A percentile compares a stretch with the other conserved stretches of the same genome.
These are phyloP conservation scores for Beauveria sp. DNA, from an alignment of 2,329 filamentous ascomycete species.

Conservation along the genomic window DNA sequence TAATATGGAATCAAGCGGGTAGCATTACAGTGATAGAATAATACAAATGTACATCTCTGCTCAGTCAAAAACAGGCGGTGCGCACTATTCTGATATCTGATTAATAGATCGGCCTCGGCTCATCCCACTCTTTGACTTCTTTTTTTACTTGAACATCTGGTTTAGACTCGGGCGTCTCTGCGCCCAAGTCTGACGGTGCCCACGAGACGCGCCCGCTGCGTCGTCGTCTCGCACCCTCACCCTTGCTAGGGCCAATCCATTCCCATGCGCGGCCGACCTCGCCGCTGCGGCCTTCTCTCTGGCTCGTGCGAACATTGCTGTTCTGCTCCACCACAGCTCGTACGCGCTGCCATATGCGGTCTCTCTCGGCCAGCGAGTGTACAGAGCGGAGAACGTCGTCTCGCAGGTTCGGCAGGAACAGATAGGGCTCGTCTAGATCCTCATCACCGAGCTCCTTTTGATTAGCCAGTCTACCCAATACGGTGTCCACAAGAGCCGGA, in stretches of 20 bases:
- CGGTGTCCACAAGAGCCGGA: constrained; percentile 77
- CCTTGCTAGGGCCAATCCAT: constrained; percentile 55
- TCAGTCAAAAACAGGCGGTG: neutral
- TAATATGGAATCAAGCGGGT: neutral
- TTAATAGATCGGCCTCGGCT: constrained; percentile 34
- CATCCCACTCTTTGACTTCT: constrained; percentile 33
- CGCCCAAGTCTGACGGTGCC: constrained; percentile 29
- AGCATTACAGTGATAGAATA: constrained; percentile 2
- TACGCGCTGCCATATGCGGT: constrained; percentile 79
- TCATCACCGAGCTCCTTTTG: constrained; percentile 76
- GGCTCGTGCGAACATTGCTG: constrained; percentile 72
- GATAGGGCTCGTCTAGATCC: constrained; percentile 63
- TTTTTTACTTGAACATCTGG: constrained; percentile 24
- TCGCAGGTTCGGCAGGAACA: constrained; percentile 80
- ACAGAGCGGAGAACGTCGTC: constrained; percentile 84
- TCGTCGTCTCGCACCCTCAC: constrained; percentile 36
- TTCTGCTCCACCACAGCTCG: constrained; percentile 84
- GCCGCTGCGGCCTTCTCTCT: constrained; percentile 60
- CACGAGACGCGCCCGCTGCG: constrained; percentile 46
- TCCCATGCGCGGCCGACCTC: constrained; percentile 63
- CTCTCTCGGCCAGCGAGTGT: constrained; percentile 67
- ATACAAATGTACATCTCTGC: constrained; percentile 4
- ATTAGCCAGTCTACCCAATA: constrained; percentile 71
- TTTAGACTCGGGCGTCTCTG: constrained; percentile 26
- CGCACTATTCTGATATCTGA: neutral